A percentile compares a stretch with the other conserved stretches of the same genome.
Conservation (phyloP, 1,139 yeast genomes). For the Taiozyma onychis region DNA sequence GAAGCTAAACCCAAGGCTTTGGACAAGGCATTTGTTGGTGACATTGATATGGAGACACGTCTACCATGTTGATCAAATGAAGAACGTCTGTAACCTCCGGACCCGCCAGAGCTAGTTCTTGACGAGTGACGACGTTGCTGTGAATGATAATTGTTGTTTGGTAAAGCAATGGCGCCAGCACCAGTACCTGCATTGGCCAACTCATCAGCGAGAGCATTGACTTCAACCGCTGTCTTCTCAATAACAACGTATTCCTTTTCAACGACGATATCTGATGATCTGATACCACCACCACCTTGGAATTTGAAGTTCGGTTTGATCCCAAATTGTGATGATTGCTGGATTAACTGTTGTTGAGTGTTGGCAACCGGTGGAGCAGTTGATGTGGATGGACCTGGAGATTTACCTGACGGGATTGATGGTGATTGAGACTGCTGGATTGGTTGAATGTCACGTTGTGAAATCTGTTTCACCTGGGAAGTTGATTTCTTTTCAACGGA, state of each 20-base stretch:
- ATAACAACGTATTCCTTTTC: constrained; percentile 91
- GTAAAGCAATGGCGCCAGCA: constrained; percentile 38
- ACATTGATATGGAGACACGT: constrained; percentile 61
- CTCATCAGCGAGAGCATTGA: constrained; percentile 92
- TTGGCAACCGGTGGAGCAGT: constrained; percentile 1
- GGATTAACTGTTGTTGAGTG: constrained; percentile 7
- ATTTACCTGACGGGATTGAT: constrained; percentile 4
- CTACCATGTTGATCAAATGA: constrained; percentile 44
- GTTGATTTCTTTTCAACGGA: neutral
- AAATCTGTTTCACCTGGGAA: constrained; percentile 14
- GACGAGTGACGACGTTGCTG: constrained; percentile 27
- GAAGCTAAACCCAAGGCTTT: constrained; percentile 88
- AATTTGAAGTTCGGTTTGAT: constrained; percentile 12
- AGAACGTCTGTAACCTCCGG: constrained; percentile 27
- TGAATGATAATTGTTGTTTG: constrained; percentile 14
- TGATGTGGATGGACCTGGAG: constrained; percentile 4
- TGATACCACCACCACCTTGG: neutral
- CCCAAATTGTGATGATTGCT: neutral
- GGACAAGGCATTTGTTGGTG: constrained; percentile 85
- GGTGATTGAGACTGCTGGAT: constrained; percentile 8
- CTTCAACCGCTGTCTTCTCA: constrained; percentile 91
- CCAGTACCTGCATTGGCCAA: constrained; percentile 65
- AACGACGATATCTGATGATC: constrained; percentile 40
- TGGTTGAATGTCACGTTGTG: constrained; percentile 21
- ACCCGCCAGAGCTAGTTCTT: constrained; percentile 28